phyloP scores from a whole-genome alignment of 1,139 yeast species.

The Lodderomyces theae region DNA sequence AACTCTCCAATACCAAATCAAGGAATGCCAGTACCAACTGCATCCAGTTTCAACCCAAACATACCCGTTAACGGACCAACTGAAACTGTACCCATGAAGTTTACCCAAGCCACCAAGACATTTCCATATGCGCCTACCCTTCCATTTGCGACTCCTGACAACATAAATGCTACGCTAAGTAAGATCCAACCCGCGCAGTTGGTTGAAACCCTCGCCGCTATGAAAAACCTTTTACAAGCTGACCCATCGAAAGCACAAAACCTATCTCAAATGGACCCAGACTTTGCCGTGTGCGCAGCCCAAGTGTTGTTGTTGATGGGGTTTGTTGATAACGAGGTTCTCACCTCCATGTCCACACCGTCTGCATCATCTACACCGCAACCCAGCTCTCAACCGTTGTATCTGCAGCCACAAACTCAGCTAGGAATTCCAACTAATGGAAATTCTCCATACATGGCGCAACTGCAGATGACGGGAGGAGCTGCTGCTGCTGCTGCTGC shows the following conservation, averaged over 20 bases:
- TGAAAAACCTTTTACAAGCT: conserved; percentile 52
- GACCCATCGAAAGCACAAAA: conserved; percentile 50
- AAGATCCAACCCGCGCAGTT: conserved; percentile 67
- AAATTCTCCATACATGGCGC: background rate
- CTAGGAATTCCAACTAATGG: background rate
- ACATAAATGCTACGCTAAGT: conserved; percentile 53
- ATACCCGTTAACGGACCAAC: conserved; percentile 3
- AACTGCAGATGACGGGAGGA: background rate
- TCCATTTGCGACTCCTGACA: conserved; percentile 49
- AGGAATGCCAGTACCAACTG: conserved; percentile 10
- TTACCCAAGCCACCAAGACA: conserved; percentile 49
- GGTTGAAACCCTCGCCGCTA: conserved; percentile 62
- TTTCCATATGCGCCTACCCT: conserved; percentile 48
- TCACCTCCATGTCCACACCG: conserved; percentile 31
- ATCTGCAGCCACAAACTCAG: background rate
- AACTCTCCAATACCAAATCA: conserved; percentile 9
- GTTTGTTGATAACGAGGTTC: conserved; percentile 61
- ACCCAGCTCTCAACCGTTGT: background rate
- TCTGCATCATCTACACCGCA: conserved; percentile 23
- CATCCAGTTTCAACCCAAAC: conserved; percentile 5
- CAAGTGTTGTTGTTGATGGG: conserved; percentile 80
- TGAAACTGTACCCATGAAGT: conserved; percentile 38
- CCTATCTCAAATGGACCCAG: conserved; percentile 54
- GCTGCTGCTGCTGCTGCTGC: background rate
- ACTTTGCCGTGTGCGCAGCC: conserved; percentile 62